Percentiles rank a stretch among this genome's conserved stretches.
phyloP scores from a whole-genome alignment of 495 filamentous ascomycete genomes.

The Penicillium silybi region DNA sequence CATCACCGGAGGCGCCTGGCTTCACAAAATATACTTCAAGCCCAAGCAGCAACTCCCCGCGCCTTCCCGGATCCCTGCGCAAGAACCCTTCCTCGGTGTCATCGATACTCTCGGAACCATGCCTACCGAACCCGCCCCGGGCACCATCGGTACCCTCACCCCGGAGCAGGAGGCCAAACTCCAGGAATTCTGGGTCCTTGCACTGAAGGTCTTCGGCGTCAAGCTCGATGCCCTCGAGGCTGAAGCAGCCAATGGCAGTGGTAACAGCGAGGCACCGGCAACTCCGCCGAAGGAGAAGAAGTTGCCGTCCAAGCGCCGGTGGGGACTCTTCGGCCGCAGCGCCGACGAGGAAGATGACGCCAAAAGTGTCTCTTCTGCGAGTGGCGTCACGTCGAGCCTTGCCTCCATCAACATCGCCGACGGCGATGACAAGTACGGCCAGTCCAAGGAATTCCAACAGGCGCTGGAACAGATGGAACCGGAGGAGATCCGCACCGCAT shows the following conservation, averaged over 20 bases:
- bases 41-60: constrained; percentile 6
- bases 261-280: constrained; percentile 19
- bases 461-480: constrained; percentile 71
- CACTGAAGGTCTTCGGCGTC: constrained; percentile 78
- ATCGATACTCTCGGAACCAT: constrained; percentile 42
- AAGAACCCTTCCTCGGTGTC: constrained; percentile 34
- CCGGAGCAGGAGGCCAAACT: constrained; percentile 84
- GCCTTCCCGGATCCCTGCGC: constrained; percentile 6
- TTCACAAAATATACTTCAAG: constrained; percentile 31
- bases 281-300: constrained; percentile 48
- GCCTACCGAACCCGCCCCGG: constrained; percentile 52
- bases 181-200: constrained; percentile 76
- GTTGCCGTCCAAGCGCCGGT: constrained; percentile 62
- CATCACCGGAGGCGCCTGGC: constrained; percentile 34
- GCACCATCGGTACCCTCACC: constrained; percentile 84
- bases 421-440: constrained; percentile 87
- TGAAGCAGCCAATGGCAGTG: constrained; percentile 1
- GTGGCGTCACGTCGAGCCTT: constrained; percentile 28
- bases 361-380: constrained; percentile 26
- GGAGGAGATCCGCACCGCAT: constrained; percentile 72
- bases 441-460: constrained; percentile 79
- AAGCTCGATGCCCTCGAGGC: constrained; percentile 29
- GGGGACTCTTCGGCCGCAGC: constrained; percentile 55
- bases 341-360: constrained; percentile 56
- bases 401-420: constrained; percentile 44